These are phyloP conservation scores for Cylindrotheca closterium DNA, from an alignment of 108 stramenopile genomes.

Conservation along the genomic window DNA sequence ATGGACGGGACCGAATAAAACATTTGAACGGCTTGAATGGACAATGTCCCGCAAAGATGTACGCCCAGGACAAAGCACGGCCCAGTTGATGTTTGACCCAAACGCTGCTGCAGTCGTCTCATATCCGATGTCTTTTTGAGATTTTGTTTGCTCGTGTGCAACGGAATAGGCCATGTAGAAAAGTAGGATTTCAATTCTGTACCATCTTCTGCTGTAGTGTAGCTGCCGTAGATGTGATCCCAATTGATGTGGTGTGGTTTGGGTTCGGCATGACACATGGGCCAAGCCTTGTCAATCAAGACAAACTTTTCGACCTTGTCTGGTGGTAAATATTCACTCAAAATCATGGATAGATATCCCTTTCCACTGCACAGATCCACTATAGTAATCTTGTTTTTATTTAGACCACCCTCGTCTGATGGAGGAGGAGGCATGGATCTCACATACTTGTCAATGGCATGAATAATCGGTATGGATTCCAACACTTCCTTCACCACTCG, in stretches of 20 bases:
- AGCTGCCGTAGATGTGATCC: conserved; percentile 61
- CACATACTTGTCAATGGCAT: conserved; percentile 32
- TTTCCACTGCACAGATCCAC: conserved; percentile 57
- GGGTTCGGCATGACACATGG: conserved; percentile 23
- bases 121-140: conserved; percentile 35
- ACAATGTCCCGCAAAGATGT: conserved; percentile 67
- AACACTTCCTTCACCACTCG: conserved; percentile 61
- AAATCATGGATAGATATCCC: conserved; percentile 56
- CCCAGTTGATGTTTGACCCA: conserved; percentile 47
- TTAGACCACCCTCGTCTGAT: too few relatives aligned
- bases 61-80: conserved; percentile 56
- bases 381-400: conserved; percentile 17
- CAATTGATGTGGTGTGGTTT: conserved; percentile 54
- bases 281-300: conserved; percentile 63
- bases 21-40: conserved; percentile 54
- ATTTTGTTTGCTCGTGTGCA: conserved; percentile 54
- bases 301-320: conserved; percentile 38
- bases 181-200: conserved; percentile 24
- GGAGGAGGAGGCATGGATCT: too few relatives aligned
- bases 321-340: conserved; percentile 46
- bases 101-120: conserved; percentile 19
- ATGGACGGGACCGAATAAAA: conserved; percentile 42
- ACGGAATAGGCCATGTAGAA: conserved; percentile 58
- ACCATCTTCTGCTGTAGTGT: too few relatives aligned
- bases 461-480: conserved; percentile 53